Conservation (phyloP, 768 basidiomycete genomes). For the Lentinula guzmanii region DNA sequence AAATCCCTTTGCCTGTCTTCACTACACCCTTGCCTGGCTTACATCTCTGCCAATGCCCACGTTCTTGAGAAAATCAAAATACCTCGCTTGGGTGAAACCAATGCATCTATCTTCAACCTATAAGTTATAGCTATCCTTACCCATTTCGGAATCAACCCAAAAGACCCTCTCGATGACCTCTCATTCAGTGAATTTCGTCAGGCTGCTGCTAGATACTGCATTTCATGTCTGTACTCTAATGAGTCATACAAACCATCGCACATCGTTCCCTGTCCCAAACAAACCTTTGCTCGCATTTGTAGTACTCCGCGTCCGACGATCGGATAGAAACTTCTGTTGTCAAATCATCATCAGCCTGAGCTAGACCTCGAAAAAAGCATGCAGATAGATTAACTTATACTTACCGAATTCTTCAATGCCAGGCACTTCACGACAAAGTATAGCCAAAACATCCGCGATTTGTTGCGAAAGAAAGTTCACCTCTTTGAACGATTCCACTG, state of each 20-base stretch:
- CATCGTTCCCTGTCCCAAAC: not conserved
- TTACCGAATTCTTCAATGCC: not conserved
- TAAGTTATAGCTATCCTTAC: too few species aligned
- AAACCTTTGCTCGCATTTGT: not conserved
- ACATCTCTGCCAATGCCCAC: too few species aligned
- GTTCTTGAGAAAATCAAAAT: too few species aligned
- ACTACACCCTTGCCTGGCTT: too few species aligned
- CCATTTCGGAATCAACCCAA: too few species aligned
- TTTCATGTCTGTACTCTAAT: too few species aligned
- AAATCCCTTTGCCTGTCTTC: too few species aligned
- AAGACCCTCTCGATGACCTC: too few species aligned
- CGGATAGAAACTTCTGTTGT: not conserved
- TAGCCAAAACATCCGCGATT: not conserved
- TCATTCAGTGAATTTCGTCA: too few species aligned
- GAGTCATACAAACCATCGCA: not conserved
- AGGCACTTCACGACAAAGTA: not conserved
- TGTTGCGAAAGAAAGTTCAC: not conserved
- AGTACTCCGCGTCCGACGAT: not conserved
- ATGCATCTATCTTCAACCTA: too few species aligned
- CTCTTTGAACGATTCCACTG: not conserved
- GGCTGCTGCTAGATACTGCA: too few species aligned
- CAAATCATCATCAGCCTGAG: not conserved
- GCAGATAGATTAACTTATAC: not conserved
- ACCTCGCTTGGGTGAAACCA: too few species aligned
- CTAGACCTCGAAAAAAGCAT: not conserved